These are phyloP conservation scores for Saksenaea oblongispora DNA, from an alignment of 371 early-diverging fungal species.

Conservation along the genomic window DNA sequence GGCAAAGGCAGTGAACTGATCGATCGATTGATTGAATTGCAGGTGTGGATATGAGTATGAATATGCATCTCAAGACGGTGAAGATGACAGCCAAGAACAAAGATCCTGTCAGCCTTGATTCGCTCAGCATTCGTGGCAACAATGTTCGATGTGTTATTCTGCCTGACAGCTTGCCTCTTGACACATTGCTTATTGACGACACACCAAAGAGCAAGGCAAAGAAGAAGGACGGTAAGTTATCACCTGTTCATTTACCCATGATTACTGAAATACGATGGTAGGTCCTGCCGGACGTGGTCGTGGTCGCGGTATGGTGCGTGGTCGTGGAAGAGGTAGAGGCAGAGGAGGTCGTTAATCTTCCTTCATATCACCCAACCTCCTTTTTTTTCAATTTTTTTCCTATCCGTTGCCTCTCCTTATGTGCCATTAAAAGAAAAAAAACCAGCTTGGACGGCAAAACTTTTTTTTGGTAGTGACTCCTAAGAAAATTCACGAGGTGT, in stretches of 20 bases:
- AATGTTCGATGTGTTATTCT: slow-evolving; percentile 94
- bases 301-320: slow-evolving; percentile 59
- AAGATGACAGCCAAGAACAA: slow-evolving; percentile 96
- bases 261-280: slow-evolving; percentile 6
- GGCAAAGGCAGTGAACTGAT: neutral
- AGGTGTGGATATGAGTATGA: slow-evolving; percentile 99
- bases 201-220: slow-evolving; percentile 89
- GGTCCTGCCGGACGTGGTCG: slow-evolving; percentile 51
- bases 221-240: slow-evolving; percentile 50
- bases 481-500: neutral
- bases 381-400: neutral
- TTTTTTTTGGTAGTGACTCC: neutral
- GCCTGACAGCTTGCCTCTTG: slow-evolving; percentile 94
- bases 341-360: slow-evolving; percentile 40
- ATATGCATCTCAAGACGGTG: slow-evolving; percentile 96
- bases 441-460: neutral
- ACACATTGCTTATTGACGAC: slow-evolving; percentile 95
- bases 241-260: neutral
- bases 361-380: neutral
- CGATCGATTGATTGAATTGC: neutral
- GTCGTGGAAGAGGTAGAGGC: slow-evolving; percentile 59
- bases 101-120: slow-evolving; percentile 89
- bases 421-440: slow-evolving; percentile 1
- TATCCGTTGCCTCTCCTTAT: neutral
- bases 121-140: slow-evolving; percentile 92